Evolutionary conservation across 1,284 basidiomycete species (phyloP), one percentile per base, ranked within the genome.

Genomic region (Cystobasidiaceae sp.): DNA sequence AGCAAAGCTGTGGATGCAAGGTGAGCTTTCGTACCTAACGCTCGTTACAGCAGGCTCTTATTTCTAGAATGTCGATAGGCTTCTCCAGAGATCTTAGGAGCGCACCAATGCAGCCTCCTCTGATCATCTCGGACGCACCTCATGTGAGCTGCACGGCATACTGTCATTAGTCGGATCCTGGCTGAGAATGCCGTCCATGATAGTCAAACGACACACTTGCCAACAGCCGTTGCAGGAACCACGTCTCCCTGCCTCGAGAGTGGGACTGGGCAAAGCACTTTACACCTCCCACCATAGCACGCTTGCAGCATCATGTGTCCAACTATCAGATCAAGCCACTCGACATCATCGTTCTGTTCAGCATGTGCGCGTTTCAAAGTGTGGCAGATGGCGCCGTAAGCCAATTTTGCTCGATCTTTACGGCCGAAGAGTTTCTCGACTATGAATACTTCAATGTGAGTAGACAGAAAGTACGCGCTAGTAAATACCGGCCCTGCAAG

Each of bases 381-480:
- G 58, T 54, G 7, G 82, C 81, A 1, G 56, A 60, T 17, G 78
- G 79, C 6, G 73, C 67, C 0, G 77, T 81, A 52, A 88, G 86
- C 70, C 81, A 81, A 0, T 91, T 88, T 79, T 93, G 91, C 74
- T 74, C 74, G 3, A 68, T 91, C 5, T 90, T 92, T 74, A 75
- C 75, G 0, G 58, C 74, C 8, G 74, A 80, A 0, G 86, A 87
- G 56, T 90, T 86, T 74, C 77, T 78, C 19, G 79, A 79, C 0
- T 86, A 85, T 69, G 85, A 87, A 63, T 89, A 92, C 23, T 63
- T 58, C 27, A 50, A 54, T 28, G 66, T 62, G 50, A 45, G 60
- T 21, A 15, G 27, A 23, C n/a, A 9, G 27, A 41, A 9, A 11
- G 3, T 11, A 19, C 32, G 41, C 28, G 23, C 3, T 9, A 33